Conservation (phyloP, 2,329 filamentous ascomycete species). For the Xylaria polymorpha region DNA sequence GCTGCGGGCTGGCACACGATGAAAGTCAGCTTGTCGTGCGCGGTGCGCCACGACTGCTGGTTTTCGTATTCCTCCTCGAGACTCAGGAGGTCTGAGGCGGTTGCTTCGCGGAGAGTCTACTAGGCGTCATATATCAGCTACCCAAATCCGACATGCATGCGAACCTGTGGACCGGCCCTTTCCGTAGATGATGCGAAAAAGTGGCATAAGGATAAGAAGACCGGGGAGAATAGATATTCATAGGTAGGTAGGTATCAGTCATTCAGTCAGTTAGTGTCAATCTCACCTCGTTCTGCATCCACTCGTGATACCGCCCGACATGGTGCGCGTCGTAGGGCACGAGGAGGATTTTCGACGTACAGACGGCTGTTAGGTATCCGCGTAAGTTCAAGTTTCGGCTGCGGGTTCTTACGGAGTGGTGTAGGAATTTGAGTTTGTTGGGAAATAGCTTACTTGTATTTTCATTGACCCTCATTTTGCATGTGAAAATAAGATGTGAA, state of each 20-base stretch:
- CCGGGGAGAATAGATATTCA: background rate
- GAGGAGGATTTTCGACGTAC: constrained; percentile 74
- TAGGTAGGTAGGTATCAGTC: no score
- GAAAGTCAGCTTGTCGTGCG: constrained; percentile 90
- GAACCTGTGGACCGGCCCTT: background rate
- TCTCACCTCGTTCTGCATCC: constrained; percentile 85
- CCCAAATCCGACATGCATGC: no score
- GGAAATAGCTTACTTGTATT: constrained; percentile 52
- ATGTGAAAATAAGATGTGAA: background rate
- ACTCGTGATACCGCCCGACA: constrained; percentile 84
- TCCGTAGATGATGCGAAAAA: background rate
- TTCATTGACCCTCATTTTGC: constrained; percentile 60
- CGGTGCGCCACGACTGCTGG: constrained; percentile 86
- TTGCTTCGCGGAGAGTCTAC: constrained; percentile 83
- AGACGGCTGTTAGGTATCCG: constrained; percentile 65
- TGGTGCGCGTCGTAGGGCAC: constrained; percentile 87
- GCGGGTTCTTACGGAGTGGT: background rate
- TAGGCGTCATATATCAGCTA: constrained; percentile 47
- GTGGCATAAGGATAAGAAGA: no score
- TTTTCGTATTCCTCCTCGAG: constrained; percentile 88
- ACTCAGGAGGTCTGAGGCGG: constrained; percentile 85
- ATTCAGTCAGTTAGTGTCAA: background rate
- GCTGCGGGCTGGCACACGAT: constrained; percentile 70
- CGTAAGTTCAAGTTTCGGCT: background rate
- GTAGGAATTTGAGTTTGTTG: background rate